Conservation (phyloP, 805 yeast genomes). For the Starmera pachycereana region DNA sequence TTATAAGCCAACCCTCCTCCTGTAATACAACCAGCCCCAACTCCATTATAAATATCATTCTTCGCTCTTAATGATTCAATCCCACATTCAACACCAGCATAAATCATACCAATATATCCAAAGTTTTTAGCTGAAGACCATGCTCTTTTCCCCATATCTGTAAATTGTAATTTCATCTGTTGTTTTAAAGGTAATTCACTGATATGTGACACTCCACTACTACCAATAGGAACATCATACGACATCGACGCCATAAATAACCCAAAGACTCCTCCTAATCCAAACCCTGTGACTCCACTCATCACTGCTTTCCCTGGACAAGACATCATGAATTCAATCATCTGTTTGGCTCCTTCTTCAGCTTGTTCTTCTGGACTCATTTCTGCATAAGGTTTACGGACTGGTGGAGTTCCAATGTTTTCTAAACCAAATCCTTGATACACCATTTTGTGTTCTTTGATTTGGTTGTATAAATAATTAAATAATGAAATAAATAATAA, state of each 20-base stretch:
- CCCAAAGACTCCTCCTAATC: conserved; percentile 92
- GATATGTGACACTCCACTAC: conserved; percentile 41
- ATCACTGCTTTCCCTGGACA: conserved; percentile 92
- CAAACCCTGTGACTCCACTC: conserved; percentile 92
- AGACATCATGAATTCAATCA: conserved; percentile 78
- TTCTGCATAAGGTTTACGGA: conserved; percentile 43
- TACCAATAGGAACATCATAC: conserved; percentile 70
- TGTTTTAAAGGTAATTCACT: conserved; percentile 84
- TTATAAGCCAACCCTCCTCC: conserved; percentile 93
- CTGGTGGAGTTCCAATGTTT: conserved; percentile 27
- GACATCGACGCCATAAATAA: conserved; percentile 83
- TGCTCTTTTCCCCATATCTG: conserved; percentile 89
- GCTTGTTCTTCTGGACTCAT: conserved; percentile 92
- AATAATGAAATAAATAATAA: no score
- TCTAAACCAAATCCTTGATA: conserved; percentile 33
- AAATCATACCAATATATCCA: conserved; percentile 86
- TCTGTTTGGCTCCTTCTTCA: conserved; percentile 74
- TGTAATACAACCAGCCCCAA: conserved; percentile 89
- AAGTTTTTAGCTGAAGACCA: conserved; percentile 86
- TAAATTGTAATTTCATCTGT: conserved; percentile 83
- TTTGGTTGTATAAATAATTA: no score
- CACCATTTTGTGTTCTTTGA: no score
- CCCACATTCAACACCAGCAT: conserved; percentile 86
- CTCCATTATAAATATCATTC: conserved; percentile 86
- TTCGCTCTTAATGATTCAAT: conserved; percentile 82